Evolutionary conservation across 2,329 filamentous ascomycete genomes (phyloP).

Genomic region (Diaporthe vaccinii): DNA sequence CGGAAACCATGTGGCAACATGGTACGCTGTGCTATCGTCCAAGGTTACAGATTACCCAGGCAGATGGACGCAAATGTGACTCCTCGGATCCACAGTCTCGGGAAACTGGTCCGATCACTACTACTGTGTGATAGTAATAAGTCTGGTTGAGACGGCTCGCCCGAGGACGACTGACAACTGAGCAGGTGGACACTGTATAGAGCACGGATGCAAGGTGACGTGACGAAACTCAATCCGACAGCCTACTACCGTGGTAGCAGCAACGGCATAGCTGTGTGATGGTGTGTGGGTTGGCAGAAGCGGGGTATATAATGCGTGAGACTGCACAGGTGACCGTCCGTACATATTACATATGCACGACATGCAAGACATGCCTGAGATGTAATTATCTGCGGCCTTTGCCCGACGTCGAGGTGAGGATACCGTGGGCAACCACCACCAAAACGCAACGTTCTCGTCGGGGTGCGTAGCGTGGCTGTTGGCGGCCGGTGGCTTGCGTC

Average conservation of each 20-base stretch:
- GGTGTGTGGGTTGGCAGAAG: neutral
- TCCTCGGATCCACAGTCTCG: neutral
- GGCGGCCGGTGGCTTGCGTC: constrained; percentile 15
- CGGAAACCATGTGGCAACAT: neutral
- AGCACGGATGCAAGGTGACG: neutral
- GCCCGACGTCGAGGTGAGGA: neutral
- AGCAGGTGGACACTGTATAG: neutral
- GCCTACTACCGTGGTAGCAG: neutral
- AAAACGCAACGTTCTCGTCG: constrained; percentile 16
- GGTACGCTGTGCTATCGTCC: neutral
- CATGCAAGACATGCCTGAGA: neutral
- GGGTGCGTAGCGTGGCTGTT: neutral
- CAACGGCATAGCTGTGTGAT: neutral
- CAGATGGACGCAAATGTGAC: neutral
- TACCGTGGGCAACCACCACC: neutral
- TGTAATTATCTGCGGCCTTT: neutral
- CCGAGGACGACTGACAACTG: neutral
- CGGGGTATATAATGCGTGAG: constrained; percentile 1
- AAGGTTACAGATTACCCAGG: neutral
- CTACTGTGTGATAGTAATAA: neutral
- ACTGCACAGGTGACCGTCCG: constrained; percentile 7
- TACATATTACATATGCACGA: constrained; percentile 2
- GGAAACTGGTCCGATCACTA: neutral
- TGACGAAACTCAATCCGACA: neutral
- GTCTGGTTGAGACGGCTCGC: neutral